Conservation (phyloP, 202 grass and related monocot genomes). For the Setaria viridis region DNA sequence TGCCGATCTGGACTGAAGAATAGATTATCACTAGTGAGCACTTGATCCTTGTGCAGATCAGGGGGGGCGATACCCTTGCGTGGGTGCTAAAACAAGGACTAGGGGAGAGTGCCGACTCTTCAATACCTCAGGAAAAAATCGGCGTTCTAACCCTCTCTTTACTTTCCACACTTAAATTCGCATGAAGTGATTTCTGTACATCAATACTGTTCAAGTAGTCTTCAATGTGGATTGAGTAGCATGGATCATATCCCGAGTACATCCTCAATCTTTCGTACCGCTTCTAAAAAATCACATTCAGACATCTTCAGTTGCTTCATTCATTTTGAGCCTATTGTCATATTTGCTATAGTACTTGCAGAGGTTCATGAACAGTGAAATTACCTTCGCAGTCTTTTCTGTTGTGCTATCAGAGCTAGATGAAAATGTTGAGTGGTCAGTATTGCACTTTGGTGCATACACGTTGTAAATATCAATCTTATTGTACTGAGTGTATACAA, state of each 20-base stretch:
- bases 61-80: no score
- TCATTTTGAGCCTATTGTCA: constrained; percentile 17
- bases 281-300: constrained; percentile 42
- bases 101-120: no score
- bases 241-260: constrained; percentile 75
- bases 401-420: neutral
- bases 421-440: constrained; percentile 41
- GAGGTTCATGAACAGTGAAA: neutral
- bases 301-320: constrained; percentile 1
- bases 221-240: constrained; percentile 72
- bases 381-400: constrained; percentile 36
- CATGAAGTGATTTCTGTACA: constrained; percentile 78
- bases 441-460: constrained; percentile 86
- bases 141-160: no score
- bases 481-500: constrained; percentile 58
- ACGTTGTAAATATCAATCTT: constrained; percentile 82
- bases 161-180: constrained; percentile 46
- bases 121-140: no score
- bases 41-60: no score
- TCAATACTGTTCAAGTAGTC: constrained; percentile 77
- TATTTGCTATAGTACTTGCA: constrained; percentile 19
- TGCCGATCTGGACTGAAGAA: no score
- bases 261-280: constrained; percentile 55
- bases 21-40: no score
- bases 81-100: no score